Base-by-base conservation (phyloP, 371 early-diverging fungal species). In the Mycotypha africana region DNA sequence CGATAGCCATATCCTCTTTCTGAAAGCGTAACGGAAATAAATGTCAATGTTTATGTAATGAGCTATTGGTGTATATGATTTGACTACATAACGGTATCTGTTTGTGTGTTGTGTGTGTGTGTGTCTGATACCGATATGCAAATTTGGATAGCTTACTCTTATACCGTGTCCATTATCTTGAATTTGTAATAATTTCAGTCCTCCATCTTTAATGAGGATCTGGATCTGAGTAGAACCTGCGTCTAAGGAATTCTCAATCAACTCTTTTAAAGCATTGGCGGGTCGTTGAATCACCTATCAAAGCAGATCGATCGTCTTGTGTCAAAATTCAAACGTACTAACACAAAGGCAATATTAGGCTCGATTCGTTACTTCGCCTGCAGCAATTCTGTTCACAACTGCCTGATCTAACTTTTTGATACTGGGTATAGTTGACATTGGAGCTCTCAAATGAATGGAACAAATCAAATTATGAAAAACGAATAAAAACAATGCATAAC, bases 121-220 rank as follows among this genome's bases (percentile, higher is more conserved):
- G 4, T 41, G 15, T 26, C 1, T 1, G 7, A 9, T n/a, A n/a
- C n/a, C n/a, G n/a, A n/a, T n/a, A n/a, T n/a, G n/a, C n/a, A n/a
- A n/a, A n/a, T 2, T 8, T 15, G 2, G 6, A 23, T 11, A 3
- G 40, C 72, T 58, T 73, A 81, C 81, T 26, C 70, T 53, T 41
- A 99, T 97, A 23, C 99, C 99, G 58, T 81, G 79, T 2, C 99
- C 99, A 73, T 98, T 93, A 69, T 99, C 99, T 61, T 85, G 86
- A 38, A 99, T 92, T 58, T 91, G 91, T 40, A 99, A 68, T 3
- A 90, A 58, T 59, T 93, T 95, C 10, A 96, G 53, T 0, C 97
- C 93, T 10, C 95, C 94, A 16, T 93, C 93, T 52, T 87, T 88
- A 39, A 91, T 69, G 2, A 70, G 50, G 24, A 99, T 76, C 16